Conservation (phyloP, 495 filamentous ascomycete genomes). For the Aspergillus hancockii region DNA sequence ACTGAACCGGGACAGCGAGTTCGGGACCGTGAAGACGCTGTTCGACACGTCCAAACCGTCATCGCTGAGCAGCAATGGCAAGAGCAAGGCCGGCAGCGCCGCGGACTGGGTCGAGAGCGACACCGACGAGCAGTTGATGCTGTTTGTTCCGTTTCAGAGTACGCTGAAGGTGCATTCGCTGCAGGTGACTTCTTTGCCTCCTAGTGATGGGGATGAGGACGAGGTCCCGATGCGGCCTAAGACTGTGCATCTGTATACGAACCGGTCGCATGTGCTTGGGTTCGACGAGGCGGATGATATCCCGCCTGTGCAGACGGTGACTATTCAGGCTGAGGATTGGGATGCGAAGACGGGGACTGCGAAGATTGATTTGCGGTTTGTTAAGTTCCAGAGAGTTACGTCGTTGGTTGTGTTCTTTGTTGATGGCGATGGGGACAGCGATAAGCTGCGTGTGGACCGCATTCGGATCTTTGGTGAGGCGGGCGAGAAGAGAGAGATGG, state of each 20-base stretch:
- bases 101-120: slow-evolving; percentile 96
- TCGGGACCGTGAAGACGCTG: slow-evolving; percentile 67
- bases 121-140: slow-evolving; percentile 96
- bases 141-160: slow-evolving; percentile 87
- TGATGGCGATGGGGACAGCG: slow-evolving; percentile 80
- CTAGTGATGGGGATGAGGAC: slow-evolving; percentile 60
- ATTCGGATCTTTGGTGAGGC: slow-evolving; percentile 85
- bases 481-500: slow-evolving; percentile 90
- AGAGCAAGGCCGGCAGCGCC: slow-evolving; percentile 49
- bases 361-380: slow-evolving; percentile 80
- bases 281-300: slow-evolving; percentile 95
- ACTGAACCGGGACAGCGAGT: slow-evolving; percentile 75
- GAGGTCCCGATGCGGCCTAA: slow-evolving; percentile 83
- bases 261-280: slow-evolving; percentile 82
- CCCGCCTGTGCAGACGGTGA: slow-evolving; percentile 72
- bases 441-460: slow-evolving; percentile 85
- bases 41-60: slow-evolving; percentile 71
- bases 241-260: slow-evolving; percentile 80
- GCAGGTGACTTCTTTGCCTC: slow-evolving; percentile 81
- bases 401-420: slow-evolving; percentile 86
- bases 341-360: slow-evolving; percentile 81
- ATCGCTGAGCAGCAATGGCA: slow-evolving; percentile 61
- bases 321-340: slow-evolving; percentile 77
- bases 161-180: slow-evolving; percentile 89
- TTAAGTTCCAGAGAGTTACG: slow-evolving; percentile 94